Percentiles rank a stretch among this genome's conserved stretches.
Conservation (phyloP, 164 flowering plant genomes). For the Cinnamomum chago region DNA sequence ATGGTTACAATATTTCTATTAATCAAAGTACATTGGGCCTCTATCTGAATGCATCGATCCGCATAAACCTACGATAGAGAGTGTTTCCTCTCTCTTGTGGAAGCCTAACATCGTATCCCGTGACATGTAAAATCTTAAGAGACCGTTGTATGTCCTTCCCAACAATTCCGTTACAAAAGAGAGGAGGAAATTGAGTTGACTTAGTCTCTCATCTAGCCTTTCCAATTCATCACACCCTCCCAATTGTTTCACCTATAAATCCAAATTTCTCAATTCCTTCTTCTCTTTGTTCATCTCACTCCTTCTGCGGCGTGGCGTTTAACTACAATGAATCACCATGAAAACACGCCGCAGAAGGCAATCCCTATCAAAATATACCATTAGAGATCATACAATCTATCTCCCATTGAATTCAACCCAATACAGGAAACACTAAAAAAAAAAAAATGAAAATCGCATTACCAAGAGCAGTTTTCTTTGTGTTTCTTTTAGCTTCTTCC, state of each 20-base stretch:
- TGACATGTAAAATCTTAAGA: background rate
- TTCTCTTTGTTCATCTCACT: background rate
- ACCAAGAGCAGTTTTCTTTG: constrained; percentile 10
- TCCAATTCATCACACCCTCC: constrained; percentile 6
- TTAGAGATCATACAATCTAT: background rate
- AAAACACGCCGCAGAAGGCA: background rate
- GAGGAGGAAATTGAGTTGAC: constrained; percentile 36
- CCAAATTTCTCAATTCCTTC: background rate
- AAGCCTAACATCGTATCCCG: background rate
- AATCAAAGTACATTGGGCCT: no score
- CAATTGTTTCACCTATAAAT: constrained; percentile 28
- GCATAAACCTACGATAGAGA: no score
- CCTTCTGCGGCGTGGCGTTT: constrained; percentile 37
- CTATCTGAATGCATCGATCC: no score
- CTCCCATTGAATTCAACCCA: background rate
- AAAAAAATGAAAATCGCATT: constrained; percentile 6
- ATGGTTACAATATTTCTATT: no score
- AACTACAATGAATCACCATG: constrained; percentile 29
- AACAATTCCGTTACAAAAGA: constrained; percentile 14
- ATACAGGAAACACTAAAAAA: background rate
- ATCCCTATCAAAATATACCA: background rate
- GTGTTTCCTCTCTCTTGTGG: background rate
- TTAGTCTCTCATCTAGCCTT: constrained; percentile 4
- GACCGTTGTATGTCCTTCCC: background rate
- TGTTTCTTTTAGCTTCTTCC: background rate